Evolutionary conservation across 768 basidiomycete species (phyloP), one percentile per base, ranked within the genome.

Genomic region (Auriscalpium vulgare): DNA sequence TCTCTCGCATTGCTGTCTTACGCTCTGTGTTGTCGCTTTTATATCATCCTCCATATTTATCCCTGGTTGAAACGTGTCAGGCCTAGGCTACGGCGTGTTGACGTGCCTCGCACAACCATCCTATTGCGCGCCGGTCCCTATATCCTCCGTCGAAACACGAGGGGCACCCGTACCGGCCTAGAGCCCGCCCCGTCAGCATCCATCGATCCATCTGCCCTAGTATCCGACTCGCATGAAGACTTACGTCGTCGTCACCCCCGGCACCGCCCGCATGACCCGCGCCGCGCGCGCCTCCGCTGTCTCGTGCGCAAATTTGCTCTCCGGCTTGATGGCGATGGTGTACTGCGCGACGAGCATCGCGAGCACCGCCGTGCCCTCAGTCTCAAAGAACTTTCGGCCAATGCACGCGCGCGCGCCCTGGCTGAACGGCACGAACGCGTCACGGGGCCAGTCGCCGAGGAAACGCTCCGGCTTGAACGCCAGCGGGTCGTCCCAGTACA

Each of bases 401-500:
- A 10, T 5, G 4, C 2, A 13, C 34, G 44, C 16, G 37, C 7
- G 29, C 37, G 21, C 47, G 62, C 67, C 67, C 16, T 46, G 48
- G 21, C 64, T 64, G 47, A 71, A 72, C 0, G 71, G 67, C 17
- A 69, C 19, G 56, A 71, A 72, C 0, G 69, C 71, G 48, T 72
- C 66, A 53, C 57, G 61, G 13, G 66, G 58, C 63, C 66, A 73
- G 51, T 67, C 64, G 34, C 62, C 61, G 1, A 71, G 53, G 59
- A 73, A 73, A 29, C 72, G 62, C 38, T 66, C 65, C 6, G 72
- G 73, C 16, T 71, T 72, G 66, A 81, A 83, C 8, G 61, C 61
- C 34, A 76, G 59, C 3, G 82, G 81, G 47, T 82, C 73, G 48
- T 77, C 66, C 81, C 82, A 83, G 63, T 81, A 81, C 40, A 74